phyloP scores from a whole-genome alignment of 176 grass and related monocot species.

The Oryza longistaminata region DNA sequence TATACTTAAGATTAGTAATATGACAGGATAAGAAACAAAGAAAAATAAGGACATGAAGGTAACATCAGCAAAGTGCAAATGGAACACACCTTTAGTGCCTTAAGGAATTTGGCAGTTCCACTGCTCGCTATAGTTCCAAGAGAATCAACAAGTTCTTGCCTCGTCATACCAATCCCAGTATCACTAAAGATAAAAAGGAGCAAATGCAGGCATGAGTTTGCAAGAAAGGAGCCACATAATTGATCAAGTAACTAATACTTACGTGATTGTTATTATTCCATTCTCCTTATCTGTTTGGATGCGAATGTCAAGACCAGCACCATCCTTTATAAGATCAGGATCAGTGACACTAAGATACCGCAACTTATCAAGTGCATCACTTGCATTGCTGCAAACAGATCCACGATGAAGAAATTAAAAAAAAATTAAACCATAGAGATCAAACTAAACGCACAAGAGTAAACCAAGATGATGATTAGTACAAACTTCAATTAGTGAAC shows the following conservation, averaged over 20 bases:
- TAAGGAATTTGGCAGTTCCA: constrained; percentile 95
- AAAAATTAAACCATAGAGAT: neutral
- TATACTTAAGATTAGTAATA: constrained; percentile 17
- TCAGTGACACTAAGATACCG: constrained; percentile 94
- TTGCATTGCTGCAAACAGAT: constrained; percentile 70
- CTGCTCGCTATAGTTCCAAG: constrained; percentile 96
- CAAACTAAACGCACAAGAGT: neutral
- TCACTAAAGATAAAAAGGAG: constrained; percentile 50
- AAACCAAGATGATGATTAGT: neutral
- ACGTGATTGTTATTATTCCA: constrained; percentile 92
- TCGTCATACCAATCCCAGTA: constrained; percentile 97
- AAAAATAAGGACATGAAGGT: neutral
- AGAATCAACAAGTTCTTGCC: constrained; percentile 87
- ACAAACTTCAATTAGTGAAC: neutral
- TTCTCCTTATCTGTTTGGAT: constrained; percentile 92
- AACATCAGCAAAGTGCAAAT: neutral
- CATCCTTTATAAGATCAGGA: constrained; percentile 85
- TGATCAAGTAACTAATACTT: constrained; percentile 32
- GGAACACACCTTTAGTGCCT: constrained; percentile 78
- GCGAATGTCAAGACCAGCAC: constrained; percentile 75
- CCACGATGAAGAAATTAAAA: constrained; percentile 2
- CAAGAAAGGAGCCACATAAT: neutral
- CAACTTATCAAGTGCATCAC: constrained; percentile 96
- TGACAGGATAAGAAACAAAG: neutral
- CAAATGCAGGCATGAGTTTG: constrained; percentile 23